Percentiles rank a stretch among this genome's conserved stretches.
These are phyloP conservation scores for Ophiosphaerella korrae DNA, from an alignment of 2,329 filamentous ascomycete genomes.

Conservation along the genomic window DNA sequence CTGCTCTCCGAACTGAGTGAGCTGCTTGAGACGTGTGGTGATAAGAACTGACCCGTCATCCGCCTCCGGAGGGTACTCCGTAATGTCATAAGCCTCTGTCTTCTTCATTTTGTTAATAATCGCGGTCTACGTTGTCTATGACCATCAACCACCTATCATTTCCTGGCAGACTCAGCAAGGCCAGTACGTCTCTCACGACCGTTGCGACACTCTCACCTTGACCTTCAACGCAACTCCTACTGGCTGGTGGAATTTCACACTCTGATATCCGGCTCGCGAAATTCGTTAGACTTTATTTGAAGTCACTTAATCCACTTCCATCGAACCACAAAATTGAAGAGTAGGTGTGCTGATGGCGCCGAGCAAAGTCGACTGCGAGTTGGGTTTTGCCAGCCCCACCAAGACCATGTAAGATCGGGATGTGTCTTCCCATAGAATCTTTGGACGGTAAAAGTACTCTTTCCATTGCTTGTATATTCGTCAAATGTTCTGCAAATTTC, in stretches of 20 bases:
- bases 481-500: slow-evolving; percentile 21
- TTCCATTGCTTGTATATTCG: slow-evolving; percentile 21
- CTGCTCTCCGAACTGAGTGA: slow-evolving; percentile 22
- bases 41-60: slow-evolving; percentile 28
- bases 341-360: slow-evolving; percentile 19
- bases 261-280: slow-evolving; percentile 20
- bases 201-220: slow-evolving; percentile 8
- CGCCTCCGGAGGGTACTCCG: slow-evolving; percentile 16
- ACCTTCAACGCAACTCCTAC: slow-evolving; percentile 13
- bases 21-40: slow-evolving; percentile 21
- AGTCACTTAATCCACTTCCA: slow-evolving; percentile 17
- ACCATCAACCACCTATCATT: slow-evolving; percentile 26
- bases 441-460: slow-evolving; percentile 11
- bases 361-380: slow-evolving; percentile 29
- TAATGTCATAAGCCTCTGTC: slow-evolving; percentile 23
- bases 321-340: slow-evolving; percentile 30
- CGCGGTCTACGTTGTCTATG: slow-evolving; percentile 27
- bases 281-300: slow-evolving; percentile 25
- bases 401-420: slow-evolving; percentile 19
- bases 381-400: slow-evolving; percentile 36
- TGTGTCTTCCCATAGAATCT: neutral
- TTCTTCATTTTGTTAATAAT: slow-evolving; percentile 4
- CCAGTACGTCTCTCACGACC: slow-evolving; percentile 24
- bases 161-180: slow-evolving; percentile 15
- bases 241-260: slow-evolving; percentile 18